These are phyloP conservation scores for Colletotrichum incanum DNA, from an alignment of 2,329 filamentous ascomycete species.

Conservation along the genomic window DNA sequence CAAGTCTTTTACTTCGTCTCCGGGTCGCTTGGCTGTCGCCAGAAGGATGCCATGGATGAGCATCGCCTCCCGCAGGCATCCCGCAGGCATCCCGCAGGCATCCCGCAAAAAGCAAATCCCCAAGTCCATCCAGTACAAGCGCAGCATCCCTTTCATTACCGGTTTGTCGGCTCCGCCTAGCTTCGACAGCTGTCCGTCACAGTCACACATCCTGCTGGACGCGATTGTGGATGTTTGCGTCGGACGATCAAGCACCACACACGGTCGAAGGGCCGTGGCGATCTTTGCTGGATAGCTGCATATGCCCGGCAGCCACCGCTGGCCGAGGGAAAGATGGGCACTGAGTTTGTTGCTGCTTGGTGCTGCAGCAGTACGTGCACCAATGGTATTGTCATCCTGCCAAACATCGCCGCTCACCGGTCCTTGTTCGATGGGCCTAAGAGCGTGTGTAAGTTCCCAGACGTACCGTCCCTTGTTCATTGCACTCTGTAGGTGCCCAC, in stretches of 20 bases:
- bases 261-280: background rate
- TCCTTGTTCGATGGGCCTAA: conserved; percentile 10
- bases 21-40: background rate
- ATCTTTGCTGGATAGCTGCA: conserved; percentile 29
- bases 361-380: conserved; percentile 5
- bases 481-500: background rate
- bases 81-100: conserved; percentile 13
- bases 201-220: background rate
- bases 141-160: conserved; percentile 21
- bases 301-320: background rate
- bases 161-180: background rate
- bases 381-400: background rate
- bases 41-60: background rate
- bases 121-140: conserved; percentile 11
- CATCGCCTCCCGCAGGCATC: conserved; percentile 6
- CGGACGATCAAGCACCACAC: conserved; percentile 1
- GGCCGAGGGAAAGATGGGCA: conserved; percentile 13
- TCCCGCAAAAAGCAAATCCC: conserved; percentile 10
- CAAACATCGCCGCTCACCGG: background rate
- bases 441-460: background rate
- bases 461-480: conserved; percentile 11
- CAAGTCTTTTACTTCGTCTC: background rate
- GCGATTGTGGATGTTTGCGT: conserved; percentile 13
- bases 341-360: conserved; percentile 8
- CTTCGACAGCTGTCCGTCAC: background rate